Conservation (phyloP, 2,329 filamentous ascomycete species). For the Neofusicoccum umdonicola region DNA sequence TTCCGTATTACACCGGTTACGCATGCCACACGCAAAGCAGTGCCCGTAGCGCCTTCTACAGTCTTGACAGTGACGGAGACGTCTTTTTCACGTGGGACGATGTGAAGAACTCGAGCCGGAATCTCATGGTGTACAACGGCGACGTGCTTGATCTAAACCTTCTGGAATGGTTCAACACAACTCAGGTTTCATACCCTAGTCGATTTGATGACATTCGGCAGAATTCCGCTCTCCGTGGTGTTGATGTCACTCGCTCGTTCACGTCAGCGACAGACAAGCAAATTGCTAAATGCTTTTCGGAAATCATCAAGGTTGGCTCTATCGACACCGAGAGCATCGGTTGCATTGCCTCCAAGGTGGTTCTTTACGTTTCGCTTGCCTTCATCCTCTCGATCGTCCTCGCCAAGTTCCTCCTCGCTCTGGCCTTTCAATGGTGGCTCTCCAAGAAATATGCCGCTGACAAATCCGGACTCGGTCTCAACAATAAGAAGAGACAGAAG, state of each 20-base stretch:
- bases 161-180: slow-evolving; percentile 83
- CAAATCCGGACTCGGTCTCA: slow-evolving; percentile 77
- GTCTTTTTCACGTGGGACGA: slow-evolving; percentile 98
- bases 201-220: slow-evolving; percentile 78
- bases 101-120: slow-evolving; percentile 81
- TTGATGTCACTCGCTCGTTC: slow-evolving; percentile 86
- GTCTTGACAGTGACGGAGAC: slow-evolving; percentile 68
- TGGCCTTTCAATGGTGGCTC: slow-evolving; percentile 96
- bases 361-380: slow-evolving; percentile 87
- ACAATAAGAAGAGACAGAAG: slow-evolving; percentile 79
- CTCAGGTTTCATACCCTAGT: slow-evolving; percentile 71
- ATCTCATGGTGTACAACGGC: slow-evolving; percentile 91
- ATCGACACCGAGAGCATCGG: slow-evolving; percentile 95
- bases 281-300: slow-evolving; percentile 80
- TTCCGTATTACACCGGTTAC: slow-evolving; percentile 78
- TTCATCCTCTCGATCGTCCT: slow-evolving; percentile 89
- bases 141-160: slow-evolving; percentile 89
- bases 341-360: slow-evolving; percentile 95
- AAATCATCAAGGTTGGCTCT: slow-evolving; percentile 93
- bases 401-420: slow-evolving; percentile 81
- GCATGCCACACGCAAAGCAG: slow-evolving; percentile 76
- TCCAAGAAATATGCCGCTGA: slow-evolving; percentile 78
- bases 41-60: slow-evolving; percentile 74
- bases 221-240: slow-evolving; percentile 69
- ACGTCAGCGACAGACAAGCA: slow-evolving; percentile 76